Evolutionary conservation across 1,284 basidiomycete genomes (phyloP).

Genomic region (Peniophora sp.): DNA sequence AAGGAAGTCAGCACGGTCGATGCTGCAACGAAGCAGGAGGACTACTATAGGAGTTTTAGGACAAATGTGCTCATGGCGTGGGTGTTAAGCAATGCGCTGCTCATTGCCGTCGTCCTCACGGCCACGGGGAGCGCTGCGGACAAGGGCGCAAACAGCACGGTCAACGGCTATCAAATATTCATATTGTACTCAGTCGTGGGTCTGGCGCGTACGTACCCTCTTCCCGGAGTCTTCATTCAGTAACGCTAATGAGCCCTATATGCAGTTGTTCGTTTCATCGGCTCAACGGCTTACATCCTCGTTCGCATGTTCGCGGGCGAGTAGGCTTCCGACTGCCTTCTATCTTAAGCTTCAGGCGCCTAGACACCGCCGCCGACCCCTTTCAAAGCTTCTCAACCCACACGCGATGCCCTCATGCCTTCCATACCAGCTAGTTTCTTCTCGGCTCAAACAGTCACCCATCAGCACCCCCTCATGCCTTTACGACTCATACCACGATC

Average conservation of each 20-base stretch:
- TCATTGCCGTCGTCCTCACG: constrained; percentile 16
- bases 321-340: constrained; percentile 33
- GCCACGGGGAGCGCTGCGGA: constrained; percentile 41
- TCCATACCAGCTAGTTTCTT: no score
- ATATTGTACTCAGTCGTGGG: constrained; percentile 80
- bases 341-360: no score
- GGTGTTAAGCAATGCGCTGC: constrained; percentile 9
- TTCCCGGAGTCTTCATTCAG: constrained; percentile 3
- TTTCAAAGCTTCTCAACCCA: background rate
- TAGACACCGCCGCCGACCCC: background rate
- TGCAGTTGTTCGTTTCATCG: constrained; percentile 74
- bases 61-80: constrained; percentile 46
- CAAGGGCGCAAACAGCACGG: constrained; percentile 38
- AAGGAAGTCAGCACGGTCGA: constrained; percentile 60
- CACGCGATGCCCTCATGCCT: no score
- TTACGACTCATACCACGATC: no score
- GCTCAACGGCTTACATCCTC: constrained; percentile 71
- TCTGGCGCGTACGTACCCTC: constrained; percentile 60
- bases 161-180: constrained; percentile 77
- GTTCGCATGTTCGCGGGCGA: constrained; percentile 81
- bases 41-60: constrained; percentile 83
- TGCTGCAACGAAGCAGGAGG: constrained; percentile 70
- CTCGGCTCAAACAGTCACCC: no score
- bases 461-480: no score
- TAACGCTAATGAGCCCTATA: background rate